Evolutionary conservation across 176 grass and related monocot species (phyloP).

Genomic region (Oryza longistaminata): DNA sequence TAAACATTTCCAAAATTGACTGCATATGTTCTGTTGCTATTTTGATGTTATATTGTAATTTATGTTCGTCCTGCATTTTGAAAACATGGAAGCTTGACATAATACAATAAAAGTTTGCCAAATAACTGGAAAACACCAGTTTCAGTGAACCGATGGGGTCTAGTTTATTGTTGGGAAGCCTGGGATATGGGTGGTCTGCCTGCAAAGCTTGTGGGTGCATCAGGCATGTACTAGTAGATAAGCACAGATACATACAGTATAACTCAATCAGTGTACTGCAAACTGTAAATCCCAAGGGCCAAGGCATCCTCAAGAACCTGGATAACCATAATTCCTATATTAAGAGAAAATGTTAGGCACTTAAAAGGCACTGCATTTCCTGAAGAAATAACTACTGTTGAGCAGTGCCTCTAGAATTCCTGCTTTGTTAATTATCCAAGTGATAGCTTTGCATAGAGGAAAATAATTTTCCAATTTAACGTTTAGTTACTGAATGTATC

Average conservation of each 20-base stretch:
- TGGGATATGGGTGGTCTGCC: background rate
- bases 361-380: background rate
- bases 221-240: background rate
- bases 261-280: background rate
- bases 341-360: background rate
- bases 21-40: background rate
- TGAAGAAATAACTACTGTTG: background rate
- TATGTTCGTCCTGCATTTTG: background rate
- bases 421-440: background rate
- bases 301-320: background rate
- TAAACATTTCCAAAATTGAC: background rate
- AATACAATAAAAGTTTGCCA: background rate
- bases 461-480: background rate
- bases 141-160: background rate
- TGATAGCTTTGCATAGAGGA: background rate
- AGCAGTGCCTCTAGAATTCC: background rate
- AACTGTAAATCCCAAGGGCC: background rate
- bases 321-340: background rate
- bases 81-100: background rate
- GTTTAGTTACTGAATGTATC: background rate
- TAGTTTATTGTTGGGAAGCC: background rate
- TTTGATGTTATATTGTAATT: background rate
- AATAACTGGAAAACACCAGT: background rate
- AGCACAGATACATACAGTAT: background rate
- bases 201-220: background rate